Conservation (phyloP, 2,329 filamentous ascomycete genomes). For the Fusarium graminum region DNA sequence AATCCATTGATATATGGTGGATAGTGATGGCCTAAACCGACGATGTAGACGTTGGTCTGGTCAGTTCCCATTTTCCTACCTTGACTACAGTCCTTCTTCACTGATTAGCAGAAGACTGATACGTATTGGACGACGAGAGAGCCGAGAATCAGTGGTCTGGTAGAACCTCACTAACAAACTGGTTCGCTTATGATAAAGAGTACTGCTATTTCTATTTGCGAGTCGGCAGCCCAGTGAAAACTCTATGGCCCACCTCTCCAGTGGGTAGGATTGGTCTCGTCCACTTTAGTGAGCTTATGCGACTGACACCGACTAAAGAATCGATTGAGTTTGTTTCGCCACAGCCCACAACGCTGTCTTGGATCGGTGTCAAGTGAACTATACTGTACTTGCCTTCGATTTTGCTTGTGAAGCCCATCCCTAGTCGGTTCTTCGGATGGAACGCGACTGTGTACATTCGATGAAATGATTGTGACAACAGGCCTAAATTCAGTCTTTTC, state of each 20-base stretch:
- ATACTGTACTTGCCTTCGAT: constrained; percentile 1
- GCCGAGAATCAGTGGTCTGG: not conserved
- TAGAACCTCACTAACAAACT: constrained; percentile 4
- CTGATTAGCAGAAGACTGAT: constrained; percentile 2
- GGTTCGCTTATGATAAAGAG: constrained; percentile 1
- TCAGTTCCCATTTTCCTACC: constrained; percentile 10
- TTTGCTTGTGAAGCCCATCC: constrained; percentile 6
- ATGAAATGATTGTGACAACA: constrained; percentile 6
- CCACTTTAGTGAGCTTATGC: constrained; percentile 8
- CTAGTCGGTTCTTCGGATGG: constrained; percentile 8
- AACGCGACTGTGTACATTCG: constrained; percentile 8
- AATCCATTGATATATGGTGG: constrained; percentile 10
- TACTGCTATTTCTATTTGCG: constrained; percentile 10
- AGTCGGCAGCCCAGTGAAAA: constrained; percentile 6
- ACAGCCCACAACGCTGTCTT: constrained; percentile 1
- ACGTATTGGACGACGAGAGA: constrained; percentile 4
- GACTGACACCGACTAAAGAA: constrained; percentile 16
- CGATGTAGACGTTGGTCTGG: constrained; percentile 12
- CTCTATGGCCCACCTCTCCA: constrained; percentile 3
- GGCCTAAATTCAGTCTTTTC: constrained; percentile 9
- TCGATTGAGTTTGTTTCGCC: constrained; percentile 5
- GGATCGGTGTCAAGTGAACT: constrained; percentile 1
- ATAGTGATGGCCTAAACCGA: constrained; percentile 16
- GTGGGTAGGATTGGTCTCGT: not conserved
- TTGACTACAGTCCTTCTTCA: constrained; percentile 5